Conservation (phyloP, 257 asterid species). For the Verbena officinalis region DNA sequence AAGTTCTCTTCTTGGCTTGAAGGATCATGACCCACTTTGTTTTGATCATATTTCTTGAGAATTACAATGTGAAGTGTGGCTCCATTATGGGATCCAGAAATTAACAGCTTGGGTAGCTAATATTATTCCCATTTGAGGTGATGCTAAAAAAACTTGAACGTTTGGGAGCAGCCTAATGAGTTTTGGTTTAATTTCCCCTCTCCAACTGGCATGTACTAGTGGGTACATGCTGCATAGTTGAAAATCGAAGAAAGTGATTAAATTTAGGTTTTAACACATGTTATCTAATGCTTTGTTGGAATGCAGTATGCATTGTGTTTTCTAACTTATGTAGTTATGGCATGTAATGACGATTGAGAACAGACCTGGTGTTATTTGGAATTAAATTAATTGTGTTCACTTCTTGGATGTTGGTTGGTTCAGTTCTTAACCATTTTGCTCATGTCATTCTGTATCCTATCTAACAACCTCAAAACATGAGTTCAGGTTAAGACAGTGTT, state of each 20-base stretch:
- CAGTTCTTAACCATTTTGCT: neutral
- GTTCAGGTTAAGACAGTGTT: constrained; percentile 94
- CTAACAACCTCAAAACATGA: constrained; percentile 25
- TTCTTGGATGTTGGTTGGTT: neutral
- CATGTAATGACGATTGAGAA: no score
- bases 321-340: no score
- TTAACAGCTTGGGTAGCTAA: constrained; percentile 2
- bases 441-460: neutral
- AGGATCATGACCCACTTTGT: constrained; percentile 15
- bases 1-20: constrained; percentile 29
- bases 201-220: neutral
- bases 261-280: neutral
- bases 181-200: no score
- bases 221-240: neutral
- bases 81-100: neutral
- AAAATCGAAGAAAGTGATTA: constrained; percentile 6
- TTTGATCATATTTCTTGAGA: constrained; percentile 9
- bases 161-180: no score
- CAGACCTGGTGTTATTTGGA: neutral
- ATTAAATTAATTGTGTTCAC: neutral
- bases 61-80: constrained; percentile 7
- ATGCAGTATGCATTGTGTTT: no score
- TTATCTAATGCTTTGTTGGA: no score
- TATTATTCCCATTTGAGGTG: neutral
- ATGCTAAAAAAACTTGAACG: no score